A percentile compares a stretch with the other conserved stretches of the same genome.
Conservation (phyloP, 805 yeast genomes). For the Jamesozyma lodderae region DNA sequence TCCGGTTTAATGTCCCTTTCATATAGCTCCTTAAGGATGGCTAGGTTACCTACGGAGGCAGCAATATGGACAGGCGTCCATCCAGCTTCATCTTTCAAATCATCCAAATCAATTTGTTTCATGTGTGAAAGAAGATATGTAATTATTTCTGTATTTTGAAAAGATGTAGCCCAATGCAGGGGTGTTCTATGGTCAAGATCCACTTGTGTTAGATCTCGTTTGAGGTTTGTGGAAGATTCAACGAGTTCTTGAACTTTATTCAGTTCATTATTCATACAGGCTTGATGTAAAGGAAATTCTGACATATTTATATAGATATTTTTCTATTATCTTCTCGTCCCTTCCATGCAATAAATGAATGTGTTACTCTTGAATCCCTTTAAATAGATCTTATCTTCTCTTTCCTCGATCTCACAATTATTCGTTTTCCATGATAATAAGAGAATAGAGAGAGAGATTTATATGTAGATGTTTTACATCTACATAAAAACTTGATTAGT, state of each 20-base stretch:
- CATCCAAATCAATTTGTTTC: conserved; percentile 51
- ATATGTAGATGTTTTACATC: too few relatives aligned
- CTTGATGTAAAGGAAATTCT: conserved; percentile 42
- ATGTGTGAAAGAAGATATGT: conserved; percentile 31
- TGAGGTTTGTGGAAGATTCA: conserved; percentile 36
- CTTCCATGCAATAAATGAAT: too few relatives aligned
- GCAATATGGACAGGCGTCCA: conserved; percentile 89
- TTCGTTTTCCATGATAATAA: too few relatives aligned
- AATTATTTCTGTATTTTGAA: conserved; percentile 45
- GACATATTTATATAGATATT: conserved; percentile 2
- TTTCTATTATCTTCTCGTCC: too few relatives aligned
- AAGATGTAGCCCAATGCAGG: conserved; percentile 81
- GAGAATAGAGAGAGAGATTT: too few relatives aligned
- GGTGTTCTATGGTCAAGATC: conserved; percentile 78
- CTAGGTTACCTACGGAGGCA: conserved; percentile 57
- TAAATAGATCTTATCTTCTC: too few relatives aligned
- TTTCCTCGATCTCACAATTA: too few relatives aligned
- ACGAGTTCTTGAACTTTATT: conserved; percentile 44
- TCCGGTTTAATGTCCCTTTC: conserved; percentile 45
- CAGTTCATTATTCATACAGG: conserved; percentile 54
- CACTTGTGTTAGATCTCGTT: conserved; percentile 31
- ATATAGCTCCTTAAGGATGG: conserved; percentile 43
- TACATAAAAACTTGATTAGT: too few relatives aligned
- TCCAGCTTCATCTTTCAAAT: conserved; percentile 60
- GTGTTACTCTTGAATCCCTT: too few relatives aligned